Evolutionary conservation across 495 filamentous ascomycete genomes (phyloP).

Genomic region (Lophiostoma macrostomum): DNA sequence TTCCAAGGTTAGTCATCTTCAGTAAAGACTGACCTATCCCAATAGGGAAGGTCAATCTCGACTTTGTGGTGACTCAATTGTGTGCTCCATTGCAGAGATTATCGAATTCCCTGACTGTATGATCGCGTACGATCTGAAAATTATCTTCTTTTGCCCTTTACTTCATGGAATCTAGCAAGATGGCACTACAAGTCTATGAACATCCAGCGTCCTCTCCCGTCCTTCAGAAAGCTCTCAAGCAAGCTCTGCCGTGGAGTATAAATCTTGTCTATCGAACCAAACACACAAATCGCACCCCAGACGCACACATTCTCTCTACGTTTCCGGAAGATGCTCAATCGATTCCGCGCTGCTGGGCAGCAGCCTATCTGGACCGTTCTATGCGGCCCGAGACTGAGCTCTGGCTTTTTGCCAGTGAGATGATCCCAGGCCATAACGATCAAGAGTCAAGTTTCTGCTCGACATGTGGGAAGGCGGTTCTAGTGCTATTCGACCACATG

Average conservation of each 20-base stretch:
- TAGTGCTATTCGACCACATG: conserved; percentile 12
- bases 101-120: too few relatives aligned
- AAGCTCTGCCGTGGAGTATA: conserved; percentile 35
- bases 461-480: conserved; percentile 2
- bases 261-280: conserved; percentile 38
- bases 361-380: conserved; percentile 40
- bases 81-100: too few relatives aligned
- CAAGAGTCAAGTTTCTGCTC: conserved; percentile 1
- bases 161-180: too few relatives aligned
- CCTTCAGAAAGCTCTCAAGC: conserved; percentile 28
- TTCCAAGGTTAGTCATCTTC: too few relatives aligned
- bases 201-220: conserved; percentile 11
- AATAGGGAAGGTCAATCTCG: too few relatives aligned
- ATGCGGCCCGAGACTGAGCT: conserved; percentile 40
- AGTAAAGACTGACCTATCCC: too few relatives aligned
- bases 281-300: conserved; percentile 19
- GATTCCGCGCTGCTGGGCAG: conserved; percentile 31
- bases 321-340: conserved; percentile 11
- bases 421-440: conserved; percentile 18
- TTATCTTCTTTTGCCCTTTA: too few relatives aligned
- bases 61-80: too few relatives aligned
- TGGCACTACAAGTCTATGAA: conserved; percentile 10
- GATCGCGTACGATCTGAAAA: too few relatives aligned
- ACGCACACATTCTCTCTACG: conserved; percentile 33
- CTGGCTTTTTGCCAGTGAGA: conserved; percentile 37